Evolutionary conservation across 805 yeast species (phyloP).

Genomic region (Candida oleophila): DNA sequence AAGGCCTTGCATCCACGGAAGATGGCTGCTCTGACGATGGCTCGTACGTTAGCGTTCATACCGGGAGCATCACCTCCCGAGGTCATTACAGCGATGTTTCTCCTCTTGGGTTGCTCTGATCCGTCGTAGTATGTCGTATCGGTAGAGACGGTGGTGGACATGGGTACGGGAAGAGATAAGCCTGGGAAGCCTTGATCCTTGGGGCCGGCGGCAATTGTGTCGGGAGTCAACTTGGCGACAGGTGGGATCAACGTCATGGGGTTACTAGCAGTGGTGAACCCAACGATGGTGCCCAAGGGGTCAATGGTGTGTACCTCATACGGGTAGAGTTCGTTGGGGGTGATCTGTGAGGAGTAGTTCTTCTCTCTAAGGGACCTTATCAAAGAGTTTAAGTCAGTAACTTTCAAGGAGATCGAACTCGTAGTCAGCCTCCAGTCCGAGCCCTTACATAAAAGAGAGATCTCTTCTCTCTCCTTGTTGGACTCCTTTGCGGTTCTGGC

Average conservation of each 20-base stretch:
- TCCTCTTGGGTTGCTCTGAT: constrained; percentile 14
- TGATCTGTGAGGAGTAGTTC: constrained; percentile 47
- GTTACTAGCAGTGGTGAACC: constrained; percentile 66
- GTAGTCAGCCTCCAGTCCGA: constrained; percentile 52
- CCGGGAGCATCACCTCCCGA: constrained; percentile 99
- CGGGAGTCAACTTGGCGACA: constrained; percentile 24
- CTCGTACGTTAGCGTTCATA: constrained; percentile 95
- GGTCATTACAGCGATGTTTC: constrained; percentile 91
- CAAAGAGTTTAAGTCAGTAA: constrained; percentile 38
- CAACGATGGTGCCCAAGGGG: constrained; percentile 80
- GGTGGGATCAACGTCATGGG: constrained; percentile 55
- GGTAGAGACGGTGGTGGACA: background rate
- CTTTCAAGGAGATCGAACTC: constrained; percentile 47
- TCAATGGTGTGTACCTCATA: constrained; percentile 74
- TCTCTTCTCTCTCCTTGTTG: constrained; percentile 9
- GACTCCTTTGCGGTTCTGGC: constrained; percentile 19
- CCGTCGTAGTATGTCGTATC: background rate
- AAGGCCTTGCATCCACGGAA: constrained; percentile 84
- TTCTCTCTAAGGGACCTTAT: constrained; percentile 29
- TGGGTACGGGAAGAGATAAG: background rate
- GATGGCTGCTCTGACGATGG: constrained; percentile 92
- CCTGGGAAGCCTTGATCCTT: background rate
- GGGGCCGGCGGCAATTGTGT: background rate
- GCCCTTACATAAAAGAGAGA: constrained; percentile 16
- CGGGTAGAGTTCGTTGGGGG: constrained; percentile 75